Evolutionary conservation across 768 basidiomycete genomes (phyloP).

Genomic region (Piloderma croceum): DNA sequence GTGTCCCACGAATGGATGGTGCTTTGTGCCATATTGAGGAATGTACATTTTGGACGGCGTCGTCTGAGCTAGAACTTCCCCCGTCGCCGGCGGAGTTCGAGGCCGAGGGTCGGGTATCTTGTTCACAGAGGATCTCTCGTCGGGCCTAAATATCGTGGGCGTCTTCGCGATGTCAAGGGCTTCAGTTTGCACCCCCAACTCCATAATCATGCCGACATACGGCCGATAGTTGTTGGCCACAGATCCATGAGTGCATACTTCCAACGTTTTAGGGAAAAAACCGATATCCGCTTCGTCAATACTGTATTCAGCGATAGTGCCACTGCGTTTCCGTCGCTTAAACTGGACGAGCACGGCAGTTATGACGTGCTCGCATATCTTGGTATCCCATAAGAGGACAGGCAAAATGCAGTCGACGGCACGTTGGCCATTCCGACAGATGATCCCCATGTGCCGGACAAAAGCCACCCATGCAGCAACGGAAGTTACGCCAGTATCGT

Average conservation of each 20-base stretch:
- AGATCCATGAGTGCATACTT: no score
- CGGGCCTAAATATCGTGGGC: no score
- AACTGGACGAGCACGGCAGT: constrained; percentile 16
- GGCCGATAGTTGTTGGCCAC: no score
- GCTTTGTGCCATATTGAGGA: background rate
- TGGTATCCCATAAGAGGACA: constrained; percentile 13
- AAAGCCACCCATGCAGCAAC: constrained; percentile 17
- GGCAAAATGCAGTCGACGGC: constrained; percentile 24
- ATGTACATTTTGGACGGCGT: background rate
- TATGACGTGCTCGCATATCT: constrained; percentile 11
- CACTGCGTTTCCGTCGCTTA: constrained; percentile 8
- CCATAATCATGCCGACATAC: constrained; percentile 16
- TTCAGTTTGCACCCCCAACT: constrained; percentile 14
- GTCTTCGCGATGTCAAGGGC: no score
- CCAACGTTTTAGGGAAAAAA: no score
- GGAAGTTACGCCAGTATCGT: constrained; percentile 15
- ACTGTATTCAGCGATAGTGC: background rate
- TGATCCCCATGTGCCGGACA: constrained; percentile 21
- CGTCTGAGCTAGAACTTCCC: no score
- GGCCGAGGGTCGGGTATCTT: no score
- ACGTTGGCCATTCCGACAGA: constrained; percentile 10
- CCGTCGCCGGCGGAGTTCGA: no score
- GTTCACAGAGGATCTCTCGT: no score
- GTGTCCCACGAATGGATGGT: no score
- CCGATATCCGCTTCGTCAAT: constrained; percentile 7